Conservation (phyloP, 495 filamentous ascomycete genomes). For the Trichodelitschia bisporula region DNA sequence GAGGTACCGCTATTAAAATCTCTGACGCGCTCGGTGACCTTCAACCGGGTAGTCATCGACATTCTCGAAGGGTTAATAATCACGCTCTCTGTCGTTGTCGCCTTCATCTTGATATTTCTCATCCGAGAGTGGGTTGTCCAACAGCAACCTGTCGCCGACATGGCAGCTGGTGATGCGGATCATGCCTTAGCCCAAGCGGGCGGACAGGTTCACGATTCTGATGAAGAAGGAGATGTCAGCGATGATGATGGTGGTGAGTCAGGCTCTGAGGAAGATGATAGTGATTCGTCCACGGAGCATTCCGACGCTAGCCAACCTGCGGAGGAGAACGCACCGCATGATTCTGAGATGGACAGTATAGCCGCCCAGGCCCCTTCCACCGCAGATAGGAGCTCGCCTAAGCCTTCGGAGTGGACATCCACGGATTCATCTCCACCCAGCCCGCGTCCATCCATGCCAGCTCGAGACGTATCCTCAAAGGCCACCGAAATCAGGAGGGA, state of each 20-base stretch:
- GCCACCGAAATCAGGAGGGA: constrained; percentile 14
- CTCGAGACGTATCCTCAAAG: constrained; percentile 10
- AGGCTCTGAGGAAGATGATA: constrained; percentile 6
- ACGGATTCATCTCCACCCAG: neutral
- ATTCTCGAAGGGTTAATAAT: constrained; percentile 83
- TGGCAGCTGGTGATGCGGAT: constrained; percentile 16
- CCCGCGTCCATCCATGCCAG: constrained; percentile 12
- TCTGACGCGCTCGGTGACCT: constrained; percentile 40
- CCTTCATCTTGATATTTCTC: constrained; percentile 83
- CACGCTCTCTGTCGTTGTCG: constrained; percentile 66
- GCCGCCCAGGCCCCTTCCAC: no score
- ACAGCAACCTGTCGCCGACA: constrained; percentile 59
- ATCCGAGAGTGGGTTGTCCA: constrained; percentile 97
- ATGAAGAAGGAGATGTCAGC: constrained; percentile 3
- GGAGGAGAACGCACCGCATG: neutral
- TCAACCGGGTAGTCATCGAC: constrained; percentile 65
- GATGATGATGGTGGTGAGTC: constrained; percentile 4
- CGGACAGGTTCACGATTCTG: constrained; percentile 5
- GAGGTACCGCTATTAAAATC: constrained; percentile 45
- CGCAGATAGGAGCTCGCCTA: no score
- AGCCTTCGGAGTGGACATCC: no score
- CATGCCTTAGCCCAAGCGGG: neutral
- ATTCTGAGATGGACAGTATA: neutral
- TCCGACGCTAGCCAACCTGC: no score
- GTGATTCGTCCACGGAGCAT: neutral